Evolutionary conservation across 768 basidiomycete species (phyloP), one percentile per base, ranked within the genome.

Genomic region (Kwoniella newhampshirensis): DNA sequence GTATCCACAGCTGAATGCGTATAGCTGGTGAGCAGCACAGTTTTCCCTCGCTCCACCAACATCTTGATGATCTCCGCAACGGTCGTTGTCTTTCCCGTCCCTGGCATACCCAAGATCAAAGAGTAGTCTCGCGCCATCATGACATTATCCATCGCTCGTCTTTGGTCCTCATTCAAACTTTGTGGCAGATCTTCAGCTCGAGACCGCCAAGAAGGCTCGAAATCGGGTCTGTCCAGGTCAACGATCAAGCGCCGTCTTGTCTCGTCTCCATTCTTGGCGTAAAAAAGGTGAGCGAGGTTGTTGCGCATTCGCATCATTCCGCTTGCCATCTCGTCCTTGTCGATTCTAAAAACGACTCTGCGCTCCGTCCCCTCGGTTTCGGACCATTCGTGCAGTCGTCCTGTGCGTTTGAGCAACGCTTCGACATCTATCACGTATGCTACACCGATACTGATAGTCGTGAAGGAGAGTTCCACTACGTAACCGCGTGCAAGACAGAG

Each of bases 1-100:
- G 87, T 97, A 66, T 99, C 96, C 43, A 99, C 96, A 0, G 96
- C 94, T 13, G 93, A 96, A 79, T 99, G 96, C 1, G 96, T 99
- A 74, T 97, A 96, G 42, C 89, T 89, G 6, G 88, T 88, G 59
- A 98, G 77, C 23, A 99, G 77, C 4, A 98, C 89, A 0, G 83
- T 88, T 80, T 96, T 93, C 6, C 90, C 89, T 77, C 85, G 79
- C 36, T 77, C 81, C 1, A 92, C 90, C 13, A 98, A 77, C 45
- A 82, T 82, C 66, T 84, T 82, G 70, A 98, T 92, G 45, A 96
- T 82, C 28, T 89, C 86, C 0, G 89, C 90, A 59, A 96, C 88
- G 3, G 96, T 88, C 1, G 91, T 94, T 40, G 94, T 96, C 78
- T 99, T 99, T 7, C 96, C 94, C 3, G 94, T 98, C 0, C 96